These are phyloP conservation scores for Penicillium sp. DNA, from an alignment of 2,329 filamentous ascomycete genomes.

Conservation along the genomic window DNA sequence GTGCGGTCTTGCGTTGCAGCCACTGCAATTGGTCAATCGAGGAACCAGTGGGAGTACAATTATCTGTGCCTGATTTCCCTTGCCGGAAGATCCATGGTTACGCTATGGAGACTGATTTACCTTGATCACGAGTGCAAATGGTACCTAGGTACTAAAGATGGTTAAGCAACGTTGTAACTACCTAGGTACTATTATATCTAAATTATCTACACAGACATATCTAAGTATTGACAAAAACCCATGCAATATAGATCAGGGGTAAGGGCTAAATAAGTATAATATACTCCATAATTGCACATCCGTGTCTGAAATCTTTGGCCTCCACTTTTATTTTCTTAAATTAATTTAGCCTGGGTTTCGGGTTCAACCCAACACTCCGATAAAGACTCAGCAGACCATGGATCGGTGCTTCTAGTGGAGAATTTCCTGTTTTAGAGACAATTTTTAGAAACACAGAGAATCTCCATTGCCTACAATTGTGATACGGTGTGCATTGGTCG, in stretches of 20 bases:
- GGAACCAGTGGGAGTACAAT: background rate
- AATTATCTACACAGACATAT: background rate
- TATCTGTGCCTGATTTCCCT: slow-evolving; percentile 5
- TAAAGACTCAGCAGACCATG: slow-evolving; percentile 3
- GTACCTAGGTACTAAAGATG: background rate
- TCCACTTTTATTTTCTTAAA: slow-evolving; percentile 15
- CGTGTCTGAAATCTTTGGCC: background rate
- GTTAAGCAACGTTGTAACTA: no score
- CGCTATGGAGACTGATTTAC: background rate
- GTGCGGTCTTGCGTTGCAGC: slow-evolving; percentile 27
- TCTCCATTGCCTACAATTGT: slow-evolving; percentile 5
- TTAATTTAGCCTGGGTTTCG: slow-evolving; percentile 21
- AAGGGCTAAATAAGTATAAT: background rate
- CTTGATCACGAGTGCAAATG: background rate
- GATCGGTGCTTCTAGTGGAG: slow-evolving; percentile 5
- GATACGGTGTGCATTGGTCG: slow-evolving; percentile 5
- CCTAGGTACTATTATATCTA: no score
- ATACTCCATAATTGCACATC: background rate
- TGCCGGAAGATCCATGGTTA: slow-evolving; percentile 3
- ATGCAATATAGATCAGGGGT: slow-evolving; percentile 11
- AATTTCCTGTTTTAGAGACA: slow-evolving; percentile 16
- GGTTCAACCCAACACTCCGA: slow-evolving; percentile 3
- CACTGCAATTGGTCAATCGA: slow-evolving; percentile 23
- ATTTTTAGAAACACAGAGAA: background rate
- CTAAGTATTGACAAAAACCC: background rate